Base-by-base conservation (phyloP, 2,329 filamentous ascomycete genomes). In the Paecilomyces variotii region DNA sequence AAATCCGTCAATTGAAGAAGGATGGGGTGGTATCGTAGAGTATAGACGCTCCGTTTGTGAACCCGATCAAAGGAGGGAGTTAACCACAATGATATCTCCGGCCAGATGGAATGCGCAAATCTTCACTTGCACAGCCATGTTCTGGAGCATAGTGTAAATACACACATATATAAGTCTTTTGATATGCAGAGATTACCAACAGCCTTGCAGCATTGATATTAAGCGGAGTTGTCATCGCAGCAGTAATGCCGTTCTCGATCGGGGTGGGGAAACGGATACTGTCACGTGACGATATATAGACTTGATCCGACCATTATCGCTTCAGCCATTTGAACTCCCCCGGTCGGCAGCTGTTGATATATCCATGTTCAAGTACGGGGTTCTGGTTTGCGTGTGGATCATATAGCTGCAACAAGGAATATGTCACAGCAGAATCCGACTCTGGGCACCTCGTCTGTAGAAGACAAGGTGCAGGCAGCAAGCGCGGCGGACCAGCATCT, bases 21-120 rank as follows among this genome's bases (percentile, higher is more conserved):
- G 82, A 85, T 55, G 90, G 90, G 0, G 84, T 90, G 1, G 78
- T 96, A 34, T 79, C 80, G 60, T 85, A 74, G 60, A 59, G 25
- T 49, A 54, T 55, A 25, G 26, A 39, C 54, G 19, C n/a, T 45
- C n/a, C 53, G 24, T 7, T 14, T 45, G n/a, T n/a, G 35, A 45
- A 14, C 4, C 5, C 7, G 19, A 6, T 14, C 39, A 45, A 45
- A n/a, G 19, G 19, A 9, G 39, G 6, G 39, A 3, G 39, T 6
- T 45, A 7, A 24, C 24, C 19, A 39, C 39, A n/a, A 9, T 24
- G n/a, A 4, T 34, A n/a, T 45, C 14, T 4, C 3, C 14, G n/a
- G 35, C 14, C 4, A 34, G 9, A 34, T 12, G 14, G 32, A 34
- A 19, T 45, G n/a, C n/a, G 39, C n/a, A 45, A 45, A 9, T 45